Conservation (phyloP, 2,329 filamentous ascomycete genomes). For the Scedosporium boydii region DNA sequence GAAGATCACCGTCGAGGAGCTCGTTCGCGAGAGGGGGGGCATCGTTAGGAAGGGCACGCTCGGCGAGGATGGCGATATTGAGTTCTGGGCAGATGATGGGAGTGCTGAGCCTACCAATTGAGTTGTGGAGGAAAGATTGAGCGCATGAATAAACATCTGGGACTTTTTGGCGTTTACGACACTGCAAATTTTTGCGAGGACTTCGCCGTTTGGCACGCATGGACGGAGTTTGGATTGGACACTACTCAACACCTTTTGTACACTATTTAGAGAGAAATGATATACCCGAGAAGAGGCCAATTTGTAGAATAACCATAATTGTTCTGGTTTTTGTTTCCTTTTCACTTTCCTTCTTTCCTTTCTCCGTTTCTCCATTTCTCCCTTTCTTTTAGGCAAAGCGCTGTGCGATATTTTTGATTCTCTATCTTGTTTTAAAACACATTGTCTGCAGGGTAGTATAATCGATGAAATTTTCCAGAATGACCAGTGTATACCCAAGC, state of each 20-base stretch:
- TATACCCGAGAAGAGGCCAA: background rate
- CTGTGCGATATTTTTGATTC: no score
- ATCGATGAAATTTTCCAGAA: no score
- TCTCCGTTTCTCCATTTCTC: no score
- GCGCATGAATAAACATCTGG: background rate
- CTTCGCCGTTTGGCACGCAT: background rate
- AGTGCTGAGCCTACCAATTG: background rate
- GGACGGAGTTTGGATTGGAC: background rate
- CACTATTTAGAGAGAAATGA: background rate
- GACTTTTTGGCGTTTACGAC: background rate
- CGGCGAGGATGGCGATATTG: conserved; percentile 73
- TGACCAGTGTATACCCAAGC: background rate
- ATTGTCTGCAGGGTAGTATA: no score
- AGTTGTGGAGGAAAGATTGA: background rate
- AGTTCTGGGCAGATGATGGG: conserved; percentile 75
- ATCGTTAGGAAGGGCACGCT: conserved; percentile 63
- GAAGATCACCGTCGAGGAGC: conserved; percentile 62
- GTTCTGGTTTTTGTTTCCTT: no score
- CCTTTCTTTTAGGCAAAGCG: no score
- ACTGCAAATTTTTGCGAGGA: background rate
- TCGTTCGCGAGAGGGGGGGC: conserved; percentile 67
- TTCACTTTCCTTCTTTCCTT: no score
- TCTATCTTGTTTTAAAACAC: no score
- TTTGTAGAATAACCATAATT: no score
- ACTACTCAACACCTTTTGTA: background rate